Conservation (phyloP, 257 asterid genomes). For the Solanum lignicaule region DNA sequence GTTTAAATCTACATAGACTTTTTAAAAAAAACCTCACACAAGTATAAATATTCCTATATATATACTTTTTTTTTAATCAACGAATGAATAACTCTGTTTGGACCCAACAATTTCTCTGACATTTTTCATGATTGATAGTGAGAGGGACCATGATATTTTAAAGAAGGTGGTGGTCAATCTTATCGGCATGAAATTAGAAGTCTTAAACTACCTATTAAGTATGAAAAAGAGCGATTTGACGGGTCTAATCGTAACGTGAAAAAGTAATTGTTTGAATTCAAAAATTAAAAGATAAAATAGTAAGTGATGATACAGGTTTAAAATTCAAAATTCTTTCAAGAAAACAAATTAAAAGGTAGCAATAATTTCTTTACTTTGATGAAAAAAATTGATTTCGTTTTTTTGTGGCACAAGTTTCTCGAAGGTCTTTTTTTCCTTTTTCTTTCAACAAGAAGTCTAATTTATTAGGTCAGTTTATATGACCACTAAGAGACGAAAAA, state of each 20-base stretch:
- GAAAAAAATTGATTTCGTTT: not conserved
- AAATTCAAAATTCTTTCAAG: no score
- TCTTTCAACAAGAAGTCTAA: not conserved
- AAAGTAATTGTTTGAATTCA: no score
- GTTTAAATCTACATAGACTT: not conserved
- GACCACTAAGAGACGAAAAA: not conserved
- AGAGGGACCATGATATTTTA: not conserved
- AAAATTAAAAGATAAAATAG: no score
- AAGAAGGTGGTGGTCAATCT: not conserved
- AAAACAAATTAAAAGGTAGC: no score
- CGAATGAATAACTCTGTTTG: not conserved
- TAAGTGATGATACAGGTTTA: no score
- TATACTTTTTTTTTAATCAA: no score
- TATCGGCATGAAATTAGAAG: not conserved
- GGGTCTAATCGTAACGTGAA: no score
- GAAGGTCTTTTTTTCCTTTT: not conserved
- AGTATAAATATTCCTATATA: no score
- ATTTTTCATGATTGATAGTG: not conserved
- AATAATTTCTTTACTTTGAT: not conserved
- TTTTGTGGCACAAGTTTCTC: not conserved
- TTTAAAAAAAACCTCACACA: no score
- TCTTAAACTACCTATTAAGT: no score
- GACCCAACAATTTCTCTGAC: not conserved
- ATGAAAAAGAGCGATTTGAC: not conserved
- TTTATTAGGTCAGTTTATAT: not conserved